phyloP scores from a whole-genome alignment of 352 stramenopile species.

The Phytophthora macrochlamydospora region DNA sequence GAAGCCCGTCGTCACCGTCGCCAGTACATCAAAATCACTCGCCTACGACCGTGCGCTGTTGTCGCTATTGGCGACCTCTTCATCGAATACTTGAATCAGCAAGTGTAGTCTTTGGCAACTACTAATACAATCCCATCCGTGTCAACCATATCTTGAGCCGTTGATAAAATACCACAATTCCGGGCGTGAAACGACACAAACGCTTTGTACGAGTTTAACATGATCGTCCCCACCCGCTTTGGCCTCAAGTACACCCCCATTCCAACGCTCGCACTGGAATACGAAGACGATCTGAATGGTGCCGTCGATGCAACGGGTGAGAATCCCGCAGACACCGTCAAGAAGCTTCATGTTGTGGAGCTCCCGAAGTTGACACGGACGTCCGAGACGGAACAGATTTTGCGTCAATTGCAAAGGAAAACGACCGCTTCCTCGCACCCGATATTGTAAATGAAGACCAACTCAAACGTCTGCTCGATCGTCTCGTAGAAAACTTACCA shows the following conservation, averaged over 20 bases:
- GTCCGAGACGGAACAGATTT: slow-evolving; percentile 53
- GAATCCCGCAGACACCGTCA: slow-evolving; percentile 11
- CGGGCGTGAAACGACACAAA: slow-evolving; percentile 28
- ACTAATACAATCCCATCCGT: too few relatives aligned
- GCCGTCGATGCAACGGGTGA: slow-evolving; percentile 38
- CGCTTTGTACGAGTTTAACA: slow-evolving; percentile 15
- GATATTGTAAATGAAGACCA: slow-evolving; percentile 72
- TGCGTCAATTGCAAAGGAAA: slow-evolving; percentile 67
- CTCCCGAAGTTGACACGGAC: slow-evolving; percentile 59
- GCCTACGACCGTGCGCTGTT: slow-evolving; percentile 59
- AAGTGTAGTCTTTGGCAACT: slow-evolving; percentile 36
- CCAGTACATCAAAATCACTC: slow-evolving; percentile 85
- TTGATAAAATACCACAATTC: too few relatives aligned
- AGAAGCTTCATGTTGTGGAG: slow-evolving; percentile 80
- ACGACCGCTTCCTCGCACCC: slow-evolving; percentile 62
- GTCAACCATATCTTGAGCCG: too few relatives aligned
- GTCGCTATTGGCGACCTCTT: slow-evolving; percentile 66
- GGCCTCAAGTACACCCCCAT: slow-evolving; percentile 85
- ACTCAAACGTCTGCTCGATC: slow-evolving; percentile 63
- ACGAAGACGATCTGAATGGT: slow-evolving; percentile 61
- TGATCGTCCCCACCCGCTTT: slow-evolving; percentile 81
- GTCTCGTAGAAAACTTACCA: slow-evolving; percentile 61
- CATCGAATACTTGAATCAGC: slow-evolving; percentile 80
- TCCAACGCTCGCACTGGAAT: slow-evolving; percentile 82
- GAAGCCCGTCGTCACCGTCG: slow-evolving; percentile 75